These are phyloP conservation scores for sunflower (Helianthus annuus) DNA, from an alignment of 129 eudicot species.

Conservation along the genomic window DNA sequence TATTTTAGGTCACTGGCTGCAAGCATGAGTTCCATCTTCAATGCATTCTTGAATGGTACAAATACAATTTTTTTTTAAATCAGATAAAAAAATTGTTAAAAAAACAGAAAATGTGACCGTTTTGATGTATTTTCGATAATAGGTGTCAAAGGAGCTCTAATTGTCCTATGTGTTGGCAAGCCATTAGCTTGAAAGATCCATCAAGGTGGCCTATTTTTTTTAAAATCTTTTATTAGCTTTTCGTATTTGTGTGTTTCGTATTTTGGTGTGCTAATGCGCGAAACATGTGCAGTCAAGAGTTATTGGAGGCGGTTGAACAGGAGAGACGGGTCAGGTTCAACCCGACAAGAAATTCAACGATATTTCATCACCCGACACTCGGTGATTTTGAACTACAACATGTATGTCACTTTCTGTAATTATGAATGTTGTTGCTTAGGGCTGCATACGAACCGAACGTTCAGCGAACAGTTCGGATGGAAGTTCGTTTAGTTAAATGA, in stretches of 20 bases:
- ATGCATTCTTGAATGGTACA: conserved; percentile 79
- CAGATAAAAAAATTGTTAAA: neutral
- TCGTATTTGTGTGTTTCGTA: neutral
- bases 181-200: conserved; percentile 67
- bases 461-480: no score
- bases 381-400: conserved; percentile 77
- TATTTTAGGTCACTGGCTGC: conserved; percentile 68
- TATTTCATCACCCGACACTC: conserved; percentile 70
- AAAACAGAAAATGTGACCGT: neutral
- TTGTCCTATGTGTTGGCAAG: conserved; percentile 93
- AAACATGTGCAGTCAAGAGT: conserved; percentile 55
- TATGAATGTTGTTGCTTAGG: neutral
- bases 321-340: conserved; percentile 54
- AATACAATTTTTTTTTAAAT: neutral
- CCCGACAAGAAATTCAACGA: conserved; percentile 57
- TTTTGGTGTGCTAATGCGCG: conserved; percentile 17
- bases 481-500: no score
- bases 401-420: conserved; percentile 32
- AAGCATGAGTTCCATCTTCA: conserved; percentile 90
- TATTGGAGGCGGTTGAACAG: conserved; percentile 68
- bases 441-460: no score
- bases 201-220: conserved; percentile 39
- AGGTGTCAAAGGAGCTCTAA: conserved; percentile 91
- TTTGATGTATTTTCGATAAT: neutral
- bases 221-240: neutral